Evolutionary conservation across 2,329 filamentous ascomycete genomes (phyloP), one percentile per base, ranked within the genome.

Genomic region (Fusarium equiseti): DNA sequence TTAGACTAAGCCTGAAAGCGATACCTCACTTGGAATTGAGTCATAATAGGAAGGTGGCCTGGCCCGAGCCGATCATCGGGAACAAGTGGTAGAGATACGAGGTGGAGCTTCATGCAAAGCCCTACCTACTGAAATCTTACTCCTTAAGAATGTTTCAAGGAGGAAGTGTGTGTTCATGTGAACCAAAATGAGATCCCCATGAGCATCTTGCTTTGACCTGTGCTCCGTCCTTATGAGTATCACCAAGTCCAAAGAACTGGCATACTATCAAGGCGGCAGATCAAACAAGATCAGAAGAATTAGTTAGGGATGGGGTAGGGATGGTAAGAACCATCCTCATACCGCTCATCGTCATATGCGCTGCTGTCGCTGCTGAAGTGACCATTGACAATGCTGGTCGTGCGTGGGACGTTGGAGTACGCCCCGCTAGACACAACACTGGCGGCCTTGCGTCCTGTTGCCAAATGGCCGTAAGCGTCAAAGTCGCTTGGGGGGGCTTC

Each of bases 281-380:
- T 68, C 71, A 53, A 62, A 64, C 50, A 44, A 62, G 66, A 46
- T 29, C 45, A 60, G n/a, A 58, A 31, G 22, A 57, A 68, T 70
- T 75, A 78, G 65, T 76, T 77, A 49, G 69, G 58, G 58, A 81
- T 77, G 50, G 80, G 80, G 59, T 76, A 77, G n/a, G 77, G 53
- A 61, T 79, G 78, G 68, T 81, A 81, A 63, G 78, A 73, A 45
- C 79, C 79, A 64, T 80, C 78, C 57, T 81, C 78, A 52, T 74
- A 79, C 32, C 60, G 63, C 57, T 76, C 75, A 40, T 79, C 77
- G 45, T 78, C 75, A 61, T 75, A 76, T 52, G 70, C 67, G 57
- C 74, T 75, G 73, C 75, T 76, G 60, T 76, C 75, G 53, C 72
- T 76, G 68, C 76, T 77, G 58, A 78, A 78, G 54, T 76, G 71